Base-by-base conservation (phyloP, 345 rosid species). In the Camelina laxa region DNA sequence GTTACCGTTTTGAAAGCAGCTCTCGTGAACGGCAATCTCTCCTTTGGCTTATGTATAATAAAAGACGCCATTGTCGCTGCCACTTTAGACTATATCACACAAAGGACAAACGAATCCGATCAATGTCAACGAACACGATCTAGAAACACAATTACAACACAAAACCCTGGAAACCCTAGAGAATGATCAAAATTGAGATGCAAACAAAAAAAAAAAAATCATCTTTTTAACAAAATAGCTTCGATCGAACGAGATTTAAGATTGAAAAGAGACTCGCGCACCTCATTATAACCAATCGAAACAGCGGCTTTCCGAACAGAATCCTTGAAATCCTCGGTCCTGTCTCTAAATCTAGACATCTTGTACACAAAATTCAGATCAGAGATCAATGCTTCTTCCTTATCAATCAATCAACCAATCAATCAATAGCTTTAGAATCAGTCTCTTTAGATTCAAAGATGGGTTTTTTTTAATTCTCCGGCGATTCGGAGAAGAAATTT, bases 311-410 rank as follows among this genome's bases (percentile, higher is more conserved):
- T 84, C 17, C 97, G 85, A 68, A 86, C 87, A 17, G 84, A 86
- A 72, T 92, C 98, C 77, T 89, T 93, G 70, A 89, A 93, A 81
- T 93, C 97, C 77, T 90, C 97, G 15, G 87, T 87, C 58, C 93
- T 83, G 54, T 90, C 98, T 79, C 88, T 85, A 66, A 85, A 70
- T 84, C 80, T 93, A 56, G 93, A 86, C 97, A 90, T 92, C 45
- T 59, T 65, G 53, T 30, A 65, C 62, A 30, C 44, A 76, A 39
- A 49, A 57, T 49, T 65, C 66, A 70, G 80, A 76, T 70, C 70
- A 27, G 60, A 76, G 16, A 45, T 45, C 19, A 36, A 2, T 55
- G 65, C 60, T 60, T 58, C 59, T 33, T 21, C 24, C 27, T 44
- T 30, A 44, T 55, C 19, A 27, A 57, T 16, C 20, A 8, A 44